phyloP scores from a whole-genome alignment of 768 basidiomycete genomes.

The Auriscalpium microsporum region DNA sequence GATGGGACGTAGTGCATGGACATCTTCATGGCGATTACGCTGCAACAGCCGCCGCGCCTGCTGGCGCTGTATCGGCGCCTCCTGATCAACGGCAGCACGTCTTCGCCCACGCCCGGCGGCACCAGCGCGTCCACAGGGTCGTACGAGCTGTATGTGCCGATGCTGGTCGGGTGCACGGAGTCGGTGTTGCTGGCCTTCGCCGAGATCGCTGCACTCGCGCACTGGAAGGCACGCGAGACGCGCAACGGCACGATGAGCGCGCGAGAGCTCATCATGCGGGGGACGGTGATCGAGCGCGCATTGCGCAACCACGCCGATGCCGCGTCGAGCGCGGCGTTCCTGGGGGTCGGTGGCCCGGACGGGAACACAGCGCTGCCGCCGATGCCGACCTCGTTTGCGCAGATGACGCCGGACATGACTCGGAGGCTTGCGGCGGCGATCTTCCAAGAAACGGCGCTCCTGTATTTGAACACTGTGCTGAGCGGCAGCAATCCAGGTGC shows the following conservation, averaged over 20 bases:
- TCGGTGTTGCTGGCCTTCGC: conserved; percentile 69
- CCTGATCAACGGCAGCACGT: conserved; percentile 41
- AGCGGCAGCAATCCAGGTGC: conserved; percentile 14
- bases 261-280: conserved; percentile 67
- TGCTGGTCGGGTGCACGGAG: conserved; percentile 70
- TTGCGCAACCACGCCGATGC: conserved; percentile 37
- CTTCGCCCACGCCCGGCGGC: conserved; percentile 22
- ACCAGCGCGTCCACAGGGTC: conserved; percentile 19
- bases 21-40: conserved; percentile 59
- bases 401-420: conserved; percentile 6
- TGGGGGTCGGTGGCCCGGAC: background rate
- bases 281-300: conserved; percentile 60
- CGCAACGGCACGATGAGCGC: conserved; percentile 61
- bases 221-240: conserved; percentile 64
- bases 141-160: conserved; percentile 52
- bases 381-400: background rate
- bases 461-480: conserved; percentile 15
- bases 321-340: conserved; percentile 35
- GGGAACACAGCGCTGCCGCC: background rate
- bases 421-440: conserved; percentile 14
- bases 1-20: conserved; percentile 58
- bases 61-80: conserved; percentile 58
- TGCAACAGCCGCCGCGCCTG: conserved; percentile 55
- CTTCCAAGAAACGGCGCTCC: conserved; percentile 10
- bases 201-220: conserved; percentile 61